phyloP scores from a whole-genome alignment of 2,329 filamentous ascomycete species.

The Fusarium sp. region DNA sequence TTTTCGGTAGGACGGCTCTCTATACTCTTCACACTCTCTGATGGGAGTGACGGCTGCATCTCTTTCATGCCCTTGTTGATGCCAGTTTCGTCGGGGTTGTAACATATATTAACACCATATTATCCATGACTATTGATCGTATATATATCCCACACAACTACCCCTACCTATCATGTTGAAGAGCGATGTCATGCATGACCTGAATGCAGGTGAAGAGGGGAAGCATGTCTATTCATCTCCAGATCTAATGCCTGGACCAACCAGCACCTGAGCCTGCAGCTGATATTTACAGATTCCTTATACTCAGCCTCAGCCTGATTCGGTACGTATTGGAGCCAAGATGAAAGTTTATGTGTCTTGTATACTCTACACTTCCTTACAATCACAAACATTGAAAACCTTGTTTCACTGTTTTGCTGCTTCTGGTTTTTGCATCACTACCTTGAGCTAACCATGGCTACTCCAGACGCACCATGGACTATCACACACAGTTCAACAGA shows the following conservation, averaged over 20 bases:
- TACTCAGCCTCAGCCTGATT: constrained; percentile 6
- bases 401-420: neutral
- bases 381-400: neutral
- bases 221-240: neutral
- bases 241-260: neutral
- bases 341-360: neutral
- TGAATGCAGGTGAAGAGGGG: neutral
- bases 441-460: neutral
- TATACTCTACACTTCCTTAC: neutral
- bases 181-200: neutral
- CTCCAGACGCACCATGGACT: neutral
- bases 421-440: neutral
- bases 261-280: neutral
- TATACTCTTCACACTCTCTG: neutral
- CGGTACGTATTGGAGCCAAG: neutral
- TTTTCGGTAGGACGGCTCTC: constrained; percentile 15
- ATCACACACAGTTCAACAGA: neutral
- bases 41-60: constrained; percentile 21
- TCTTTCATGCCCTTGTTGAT: neutral
- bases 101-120: constrained; percentile 5
- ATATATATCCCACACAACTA: neutral
- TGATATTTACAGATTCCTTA: neutral
- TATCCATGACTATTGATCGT: neutral
- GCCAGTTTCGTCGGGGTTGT: neutral
- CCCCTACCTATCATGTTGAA: neutral